Evolutionary conservation across 169 alveolate genomes (phyloP), one percentile per base, ranked within the genome.

Genomic region (Plasmodium yoelii): DNA sequence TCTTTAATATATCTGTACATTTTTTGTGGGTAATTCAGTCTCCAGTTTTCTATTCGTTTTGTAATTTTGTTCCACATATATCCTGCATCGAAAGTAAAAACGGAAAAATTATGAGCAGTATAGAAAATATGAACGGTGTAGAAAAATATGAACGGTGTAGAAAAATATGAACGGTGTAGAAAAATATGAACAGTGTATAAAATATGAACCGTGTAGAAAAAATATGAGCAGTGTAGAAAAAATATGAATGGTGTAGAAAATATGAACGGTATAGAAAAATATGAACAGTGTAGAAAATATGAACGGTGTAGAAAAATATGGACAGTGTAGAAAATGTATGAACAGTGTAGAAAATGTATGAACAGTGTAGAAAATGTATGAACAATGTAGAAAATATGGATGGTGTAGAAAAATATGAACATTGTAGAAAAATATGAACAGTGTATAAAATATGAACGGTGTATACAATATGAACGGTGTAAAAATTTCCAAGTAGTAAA

Each of bases 11-110:
- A 87, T 61, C 63, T 72, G 46, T 87, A 87, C 18, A 73, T 28
- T 22, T 88, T 92, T 88, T 92, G 96, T 4, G 97, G 95, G 55
- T 77, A 87, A 5, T 93, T 72, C 18, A 94, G 71, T 15, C 95
- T 84, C 97, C 97, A 94, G 73, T 93, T 92, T 53, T 91, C 95
- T 8, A 92, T 96, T 46, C 94, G 87, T 56, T 94, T 94, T 42
- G 92, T 88, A 24, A 94, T 93, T 63, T 90, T 91, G 90, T 94
- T 93, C 97, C 97, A 94, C 69, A 91, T 94, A 63, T 93, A 93
- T 51, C 97, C 97, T 92, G 80, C 5, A 42, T 8, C 39, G 8
- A 56, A 51, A 10, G 15, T 4, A 75, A 8, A 26, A 19, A 42
- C 3, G 12, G 42, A 10, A 19, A 44, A 4, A 12, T 4, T 4